Base-by-base conservation (phyloP, 352 stramenopile species). In the Phytopythium boreale region DNA sequence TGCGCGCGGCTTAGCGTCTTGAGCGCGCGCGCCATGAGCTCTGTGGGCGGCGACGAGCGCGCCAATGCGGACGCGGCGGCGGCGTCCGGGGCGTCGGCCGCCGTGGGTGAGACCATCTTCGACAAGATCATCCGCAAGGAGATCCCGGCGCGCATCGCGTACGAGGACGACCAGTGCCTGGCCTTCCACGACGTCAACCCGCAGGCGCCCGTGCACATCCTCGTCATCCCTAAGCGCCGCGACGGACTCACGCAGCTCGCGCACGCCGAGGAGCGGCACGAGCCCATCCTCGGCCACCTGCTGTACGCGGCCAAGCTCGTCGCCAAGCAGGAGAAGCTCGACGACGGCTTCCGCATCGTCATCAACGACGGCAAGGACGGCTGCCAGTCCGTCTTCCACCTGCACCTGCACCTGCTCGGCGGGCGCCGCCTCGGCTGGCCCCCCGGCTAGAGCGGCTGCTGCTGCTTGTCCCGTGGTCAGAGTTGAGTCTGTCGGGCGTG, bases 151-250 rank as follows among this genome's bases (percentile, higher is more conserved):
- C 82, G 90, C 52, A 96, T 99, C 74, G 96, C 98, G 44, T 98
- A 97, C 69, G 94, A 99, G 70, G 94, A 99, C 78, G 93, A 98
- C 50, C 84, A 96, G 68, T 93, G 90, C 53, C 76, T 99, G 9
- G 97, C 97, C n/a, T 99, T 99, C 76, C 97, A 98, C 63, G 97
- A 99, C 79, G 98, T 99, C 56, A 97, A 92, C 70, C 97, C 97
- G 47, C 84, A 97, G 62, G 95, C 97, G 57, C 96, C 96, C 0
- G 94, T 96, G 41, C 97, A 99, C 72, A 88, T 99, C 36, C 73
- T 99, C 31, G 82, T 99, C 43, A 99, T 99, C 68, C 97, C 97
- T 20, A 99, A 99, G 79, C 72, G 89, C 69, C 80, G 96, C 19
- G 86, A 97, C 61, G 94, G 95, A 11, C 80, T 99, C 56, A 97